Evolutionary conservation across 2,329 filamentous ascomycete species (phyloP).

Genomic region (Penicillium occitanis): DNA sequence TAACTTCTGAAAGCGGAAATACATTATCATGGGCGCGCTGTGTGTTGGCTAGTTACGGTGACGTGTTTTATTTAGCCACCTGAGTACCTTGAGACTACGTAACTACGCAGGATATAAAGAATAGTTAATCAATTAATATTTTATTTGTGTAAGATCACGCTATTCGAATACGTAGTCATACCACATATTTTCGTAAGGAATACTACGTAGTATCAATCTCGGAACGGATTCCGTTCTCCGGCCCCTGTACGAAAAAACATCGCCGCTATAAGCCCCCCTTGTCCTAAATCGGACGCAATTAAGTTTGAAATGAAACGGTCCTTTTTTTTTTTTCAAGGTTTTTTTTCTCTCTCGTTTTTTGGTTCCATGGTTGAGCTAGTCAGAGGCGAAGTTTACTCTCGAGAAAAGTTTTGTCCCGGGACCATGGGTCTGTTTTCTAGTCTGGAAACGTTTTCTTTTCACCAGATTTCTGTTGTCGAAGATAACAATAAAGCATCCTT

Average conservation of each 20-base stretch:
- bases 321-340: neutral
- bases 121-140: neutral
- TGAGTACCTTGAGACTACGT: neutral
- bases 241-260: neutral
- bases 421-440: constrained; percentile 1
- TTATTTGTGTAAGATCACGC: neutral
- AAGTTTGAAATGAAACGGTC: neutral
- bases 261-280: neutral
- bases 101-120: neutral
- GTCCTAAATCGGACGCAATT: neutral
- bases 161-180: neutral
- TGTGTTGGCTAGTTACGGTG: neutral
- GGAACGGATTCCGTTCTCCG: neutral
- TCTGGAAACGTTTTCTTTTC: neutral
- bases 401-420: neutral
- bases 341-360: neutral
- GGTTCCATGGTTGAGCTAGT: neutral
- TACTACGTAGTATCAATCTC: neutral
- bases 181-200: neutral
- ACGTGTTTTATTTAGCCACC: neutral
- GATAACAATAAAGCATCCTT: neutral
- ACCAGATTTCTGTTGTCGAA: neutral
- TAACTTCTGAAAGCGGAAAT: constrained; percentile 2
- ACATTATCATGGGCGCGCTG: neutral
- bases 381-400: neutral